Conservation (phyloP, 139 green algal species). For the Chlamydomonas applanata region DNA sequence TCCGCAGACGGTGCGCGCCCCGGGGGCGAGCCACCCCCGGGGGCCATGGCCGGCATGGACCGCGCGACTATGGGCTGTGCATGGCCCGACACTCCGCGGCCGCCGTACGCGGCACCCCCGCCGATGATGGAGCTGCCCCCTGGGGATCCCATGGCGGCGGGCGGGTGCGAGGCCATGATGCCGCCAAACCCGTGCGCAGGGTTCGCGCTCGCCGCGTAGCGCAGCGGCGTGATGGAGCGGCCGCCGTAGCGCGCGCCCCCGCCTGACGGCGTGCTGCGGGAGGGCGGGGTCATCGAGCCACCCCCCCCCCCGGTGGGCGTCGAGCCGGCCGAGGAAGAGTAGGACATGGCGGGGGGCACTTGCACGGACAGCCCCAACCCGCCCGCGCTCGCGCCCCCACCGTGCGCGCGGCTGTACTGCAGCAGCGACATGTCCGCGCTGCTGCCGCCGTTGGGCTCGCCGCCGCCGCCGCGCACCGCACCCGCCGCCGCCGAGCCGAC, state of each 20-base stretch:
- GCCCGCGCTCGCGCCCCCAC: neutral
- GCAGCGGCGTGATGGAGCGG: conserved; percentile 7
- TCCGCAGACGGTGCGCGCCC: neutral
- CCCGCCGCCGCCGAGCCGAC: too few relatives aligned
- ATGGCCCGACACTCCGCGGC: neutral
- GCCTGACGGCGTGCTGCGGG: neutral
- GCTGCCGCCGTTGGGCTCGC: neutral
- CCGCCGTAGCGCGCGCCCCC: neutral
- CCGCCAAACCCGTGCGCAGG: too few relatives aligned
- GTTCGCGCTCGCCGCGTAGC: neutral
- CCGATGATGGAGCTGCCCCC: neutral
- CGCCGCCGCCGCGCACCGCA: too few relatives aligned
- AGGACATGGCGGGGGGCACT: neutral
- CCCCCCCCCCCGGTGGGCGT: neutral
- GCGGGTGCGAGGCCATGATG: too few relatives aligned
- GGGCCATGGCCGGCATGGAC: conserved; percentile 4
- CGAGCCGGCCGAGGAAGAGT: neutral
- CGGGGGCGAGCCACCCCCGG: neutral
- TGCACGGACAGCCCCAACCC: conserved; percentile 1
- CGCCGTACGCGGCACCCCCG: neutral
- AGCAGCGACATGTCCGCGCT: conserved; percentile 27
- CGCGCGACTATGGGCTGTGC: neutral
- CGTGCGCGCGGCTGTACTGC: conserved; percentile 27
- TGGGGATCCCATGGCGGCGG: neutral
- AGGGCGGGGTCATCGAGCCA: too few relatives aligned